Evolutionary conservation across 352 stramenopile species (phyloP).

Genomic region (Albugo laibachii): DNA sequence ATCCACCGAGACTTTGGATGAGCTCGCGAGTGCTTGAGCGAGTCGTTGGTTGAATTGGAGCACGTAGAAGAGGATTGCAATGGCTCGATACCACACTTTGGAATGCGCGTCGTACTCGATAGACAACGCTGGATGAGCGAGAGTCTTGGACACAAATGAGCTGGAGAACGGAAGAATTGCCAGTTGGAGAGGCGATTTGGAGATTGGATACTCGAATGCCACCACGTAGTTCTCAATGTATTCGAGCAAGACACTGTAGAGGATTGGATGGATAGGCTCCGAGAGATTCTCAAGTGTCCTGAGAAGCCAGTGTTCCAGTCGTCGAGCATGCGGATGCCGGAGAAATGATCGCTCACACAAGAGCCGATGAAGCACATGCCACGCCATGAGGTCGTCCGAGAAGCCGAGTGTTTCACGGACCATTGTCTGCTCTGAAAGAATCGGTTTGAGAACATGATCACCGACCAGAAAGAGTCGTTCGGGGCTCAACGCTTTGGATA

Average conservation of each 20-base stretch:
- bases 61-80: conserved; percentile 28
- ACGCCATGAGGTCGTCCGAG: neutral
- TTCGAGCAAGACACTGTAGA: conserved; percentile 31
- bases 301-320: conserved; percentile 30
- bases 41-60: conserved; percentile 51
- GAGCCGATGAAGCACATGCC: conserved; percentile 2
- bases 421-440: conserved; percentile 42
- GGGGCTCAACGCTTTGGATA: conserved; percentile 11
- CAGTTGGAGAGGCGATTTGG: conserved; percentile 30
- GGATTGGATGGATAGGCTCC: conserved; percentile 28
- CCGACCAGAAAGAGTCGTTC: conserved; percentile 30
- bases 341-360: conserved; percentile 49
- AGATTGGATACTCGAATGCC: conserved; percentile 49
- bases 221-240: conserved; percentile 63
- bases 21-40: conserved; percentile 11
- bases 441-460: conserved; percentile 36
- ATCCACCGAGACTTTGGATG: no score
- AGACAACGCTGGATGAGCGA: conserved; percentile 10
- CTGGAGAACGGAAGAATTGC: conserved; percentile 34
- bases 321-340: conserved; percentile 28
- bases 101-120: conserved; percentile 10
- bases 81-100: conserved; percentile 16
- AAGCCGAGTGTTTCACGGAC: conserved; percentile 34
- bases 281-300: conserved; percentile 17
- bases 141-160: conserved; percentile 12